These are phyloP conservation scores for Candida koratica DNA, from an alignment of 805 yeast genomes.

Conservation along the genomic window DNA sequence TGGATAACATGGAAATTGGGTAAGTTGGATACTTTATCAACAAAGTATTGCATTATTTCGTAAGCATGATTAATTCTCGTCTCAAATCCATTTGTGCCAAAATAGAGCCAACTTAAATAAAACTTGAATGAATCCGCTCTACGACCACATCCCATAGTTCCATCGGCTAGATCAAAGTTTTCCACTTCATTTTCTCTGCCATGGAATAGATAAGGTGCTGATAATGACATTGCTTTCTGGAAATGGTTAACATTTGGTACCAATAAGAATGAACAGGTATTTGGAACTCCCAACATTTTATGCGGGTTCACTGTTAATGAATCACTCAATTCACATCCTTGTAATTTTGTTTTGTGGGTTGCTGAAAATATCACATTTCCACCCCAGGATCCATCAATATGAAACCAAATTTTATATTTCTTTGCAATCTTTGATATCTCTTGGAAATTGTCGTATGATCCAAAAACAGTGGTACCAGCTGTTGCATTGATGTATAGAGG, in stretches of 20 bases:
- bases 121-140: constrained; percentile 78
- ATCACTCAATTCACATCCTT: constrained; percentile 64
- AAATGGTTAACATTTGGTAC: constrained; percentile 65
- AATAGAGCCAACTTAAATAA: constrained; percentile 77
- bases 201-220: constrained; percentile 81
- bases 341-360: constrained; percentile 41
- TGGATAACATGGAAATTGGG: constrained; percentile 48
- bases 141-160: constrained; percentile 91
- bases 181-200: constrained; percentile 45
- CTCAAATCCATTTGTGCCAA: constrained; percentile 64
- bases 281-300: constrained; percentile 85
- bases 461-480: constrained; percentile 87
- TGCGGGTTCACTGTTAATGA: constrained; percentile 82
- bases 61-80: constrained; percentile 71
- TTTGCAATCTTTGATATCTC: constrained; percentile 53
- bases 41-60: constrained; percentile 59
- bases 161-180: constrained; percentile 76
- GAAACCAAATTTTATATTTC: constrained; percentile 64
- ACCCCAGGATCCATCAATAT: constrained; percentile 90
- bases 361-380: constrained; percentile 73
- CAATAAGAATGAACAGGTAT: constrained; percentile 67
- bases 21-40: constrained; percentile 32
- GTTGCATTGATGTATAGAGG: constrained; percentile 79
- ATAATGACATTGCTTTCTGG: constrained; percentile 68
- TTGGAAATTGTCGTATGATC: constrained; percentile 69